These are phyloP conservation scores for Stereocaulon alpinum DNA, from an alignment of 495 filamentous ascomycete species.

Conservation along the genomic window DNA sequence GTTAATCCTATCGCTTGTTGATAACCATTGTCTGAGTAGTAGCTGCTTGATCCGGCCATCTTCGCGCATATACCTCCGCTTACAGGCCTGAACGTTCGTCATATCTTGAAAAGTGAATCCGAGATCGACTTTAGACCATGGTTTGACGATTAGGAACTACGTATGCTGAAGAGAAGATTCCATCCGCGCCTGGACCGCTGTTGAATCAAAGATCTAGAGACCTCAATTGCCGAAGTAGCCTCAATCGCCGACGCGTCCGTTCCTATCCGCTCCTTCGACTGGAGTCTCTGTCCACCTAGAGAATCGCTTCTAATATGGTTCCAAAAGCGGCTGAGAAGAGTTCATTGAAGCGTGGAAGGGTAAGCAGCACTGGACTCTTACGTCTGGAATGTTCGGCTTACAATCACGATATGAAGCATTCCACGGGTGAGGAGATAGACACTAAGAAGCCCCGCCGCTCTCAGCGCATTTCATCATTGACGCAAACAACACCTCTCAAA, in stretches of 20 bases:
- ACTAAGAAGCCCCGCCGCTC: slow-evolving; percentile 44
- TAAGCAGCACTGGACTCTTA: slow-evolving; percentile 19
- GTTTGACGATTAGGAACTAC: too few species aligned
- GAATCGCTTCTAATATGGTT: slow-evolving; percentile 29
- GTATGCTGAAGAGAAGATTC: too few species aligned
- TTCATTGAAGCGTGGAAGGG: slow-evolving; percentile 43
- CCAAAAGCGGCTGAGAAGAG: slow-evolving; percentile 38
- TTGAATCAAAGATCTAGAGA: background rate
- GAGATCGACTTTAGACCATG: too few species aligned
- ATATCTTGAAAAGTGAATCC: background rate
- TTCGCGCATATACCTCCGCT: background rate
- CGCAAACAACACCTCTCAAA: slow-evolving; percentile 38
- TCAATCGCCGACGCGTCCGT: background rate
- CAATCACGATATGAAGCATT: slow-evolving; percentile 26
- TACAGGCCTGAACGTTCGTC: background rate
- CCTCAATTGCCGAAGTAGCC: background rate
- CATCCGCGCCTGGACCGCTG: background rate
- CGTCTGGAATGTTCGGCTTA: slow-evolving; percentile 6
- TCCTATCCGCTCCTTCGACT: background rate
- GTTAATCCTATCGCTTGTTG: background rate
- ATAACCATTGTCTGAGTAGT: background rate
- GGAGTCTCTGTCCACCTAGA: background rate
- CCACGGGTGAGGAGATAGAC: slow-evolving; percentile 32
- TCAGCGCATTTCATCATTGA: slow-evolving; percentile 43
- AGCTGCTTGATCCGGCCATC: background rate